Percentiles rank a stretch among this genome's conserved stretches.
Evolutionary conservation across 441 rosid genomes (phyloP).

Genomic region (Erodium trifolium): DNA sequence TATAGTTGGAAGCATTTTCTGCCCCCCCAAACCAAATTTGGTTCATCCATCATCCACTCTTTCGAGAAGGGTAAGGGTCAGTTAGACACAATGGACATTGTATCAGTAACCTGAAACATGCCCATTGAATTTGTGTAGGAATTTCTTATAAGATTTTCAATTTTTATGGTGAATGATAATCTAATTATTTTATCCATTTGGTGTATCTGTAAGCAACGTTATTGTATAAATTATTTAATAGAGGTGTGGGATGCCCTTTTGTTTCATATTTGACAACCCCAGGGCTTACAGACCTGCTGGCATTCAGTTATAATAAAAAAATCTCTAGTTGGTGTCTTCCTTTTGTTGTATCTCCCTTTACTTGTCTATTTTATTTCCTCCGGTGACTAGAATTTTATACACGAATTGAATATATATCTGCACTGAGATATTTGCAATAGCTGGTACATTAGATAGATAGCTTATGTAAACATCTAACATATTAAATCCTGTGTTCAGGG

Average conservation of each 20-base stretch:
- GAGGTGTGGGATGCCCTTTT: background rate
- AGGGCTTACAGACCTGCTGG: background rate
- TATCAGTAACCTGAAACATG: background rate
- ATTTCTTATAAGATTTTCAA: constrained; percentile 1
- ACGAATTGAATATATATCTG: constrained; percentile 1
- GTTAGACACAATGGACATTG: background rate
- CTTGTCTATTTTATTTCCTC: background rate
- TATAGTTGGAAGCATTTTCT: constrained; percentile 16
- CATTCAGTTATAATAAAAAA: background rate
- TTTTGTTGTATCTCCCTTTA: background rate
- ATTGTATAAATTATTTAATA: background rate
- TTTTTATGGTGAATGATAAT: background rate
- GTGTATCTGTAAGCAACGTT: background rate
- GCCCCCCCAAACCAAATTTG: constrained; percentile 17
- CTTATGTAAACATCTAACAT: background rate
- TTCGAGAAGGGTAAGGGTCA: constrained; percentile 25
- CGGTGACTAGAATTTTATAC: background rate
- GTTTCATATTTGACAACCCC: background rate
- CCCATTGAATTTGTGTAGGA: background rate
- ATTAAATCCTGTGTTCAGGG: constrained; percentile 34
- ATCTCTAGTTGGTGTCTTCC: background rate
- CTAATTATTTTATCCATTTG: background rate
- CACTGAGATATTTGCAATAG: background rate
- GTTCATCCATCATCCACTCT: constrained; percentile 15
- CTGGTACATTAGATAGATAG: background rate